These are phyloP conservation scores for Eucalyptus victrix DNA, from an alignment of 345 rosid species.

Conservation along the genomic window DNA sequence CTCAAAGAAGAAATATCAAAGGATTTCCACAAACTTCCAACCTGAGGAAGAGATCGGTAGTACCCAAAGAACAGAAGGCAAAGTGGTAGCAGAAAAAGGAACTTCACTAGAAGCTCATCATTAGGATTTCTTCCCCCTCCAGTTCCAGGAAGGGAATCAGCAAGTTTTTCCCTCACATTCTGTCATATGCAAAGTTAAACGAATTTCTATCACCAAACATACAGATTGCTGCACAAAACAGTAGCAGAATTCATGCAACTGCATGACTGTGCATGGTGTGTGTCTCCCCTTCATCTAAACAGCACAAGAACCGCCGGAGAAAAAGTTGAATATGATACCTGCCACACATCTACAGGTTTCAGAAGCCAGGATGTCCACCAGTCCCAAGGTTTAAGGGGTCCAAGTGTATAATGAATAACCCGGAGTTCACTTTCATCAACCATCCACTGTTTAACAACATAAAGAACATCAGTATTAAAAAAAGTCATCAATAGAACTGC, in stretches of 20 bases:
- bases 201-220: background rate
- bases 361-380: slow-evolving; percentile 98
- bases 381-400: slow-evolving; percentile 97
- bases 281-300: background rate
- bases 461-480: background rate
- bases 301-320: background rate
- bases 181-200: slow-evolving; percentile 5
- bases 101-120: slow-evolving; percentile 48
- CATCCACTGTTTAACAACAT: slow-evolving; percentile 67
- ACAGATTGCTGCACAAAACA: background rate
- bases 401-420: slow-evolving; percentile 91
- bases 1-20: background rate
- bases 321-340: slow-evolving; percentile 25
- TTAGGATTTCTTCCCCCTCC: slow-evolving; percentile 74
- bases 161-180: slow-evolving; percentile 60
- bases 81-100: slow-evolving; percentile 66
- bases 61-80: slow-evolving; percentile 39
- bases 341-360: slow-evolving; percentile 97
- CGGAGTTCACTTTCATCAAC: slow-evolving; percentile 81
- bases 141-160: slow-evolving; percentile 88
- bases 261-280: background rate
- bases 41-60: slow-evolving; percentile 43
- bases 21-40: background rate
- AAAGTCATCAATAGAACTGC: background rate
- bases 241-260: background rate